Evolutionary conservation across 2,329 filamentous ascomycete genomes (phyloP).

Genomic region (Ophiocordyceps australis): DNA sequence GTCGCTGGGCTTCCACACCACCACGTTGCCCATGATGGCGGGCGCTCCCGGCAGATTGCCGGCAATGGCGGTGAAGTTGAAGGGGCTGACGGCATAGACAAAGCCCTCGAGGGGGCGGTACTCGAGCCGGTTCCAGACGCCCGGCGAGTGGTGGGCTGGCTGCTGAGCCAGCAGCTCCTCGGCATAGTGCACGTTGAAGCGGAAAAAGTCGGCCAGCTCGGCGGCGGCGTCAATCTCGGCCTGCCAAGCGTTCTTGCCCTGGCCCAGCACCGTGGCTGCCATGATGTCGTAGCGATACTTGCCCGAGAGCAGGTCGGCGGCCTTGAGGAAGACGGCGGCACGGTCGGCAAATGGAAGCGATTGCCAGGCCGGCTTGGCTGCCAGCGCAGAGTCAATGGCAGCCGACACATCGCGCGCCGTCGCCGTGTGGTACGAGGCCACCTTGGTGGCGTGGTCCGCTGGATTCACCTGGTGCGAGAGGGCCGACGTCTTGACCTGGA

Average conservation of each 20-base stretch:
- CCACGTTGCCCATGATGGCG: slow-evolving; percentile 82
- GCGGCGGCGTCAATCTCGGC: slow-evolving; percentile 96
- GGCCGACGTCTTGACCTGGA: slow-evolving; percentile 46
- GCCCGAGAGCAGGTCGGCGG: slow-evolving; percentile 71
- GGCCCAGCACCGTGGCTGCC: slow-evolving; percentile 87
- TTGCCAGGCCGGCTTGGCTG: slow-evolving; percentile 78
- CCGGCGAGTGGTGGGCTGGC: slow-evolving; percentile 63
- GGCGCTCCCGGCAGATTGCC: slow-evolving; percentile 73
- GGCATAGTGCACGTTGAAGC: slow-evolving; percentile 88
- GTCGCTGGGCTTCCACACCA: slow-evolving; percentile 93
- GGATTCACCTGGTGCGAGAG: slow-evolving; percentile 65
- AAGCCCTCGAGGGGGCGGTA: slow-evolving; percentile 85
- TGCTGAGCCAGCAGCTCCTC: slow-evolving; percentile 82
- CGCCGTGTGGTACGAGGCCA: slow-evolving; percentile 77
- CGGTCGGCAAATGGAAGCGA: slow-evolving; percentile 74
- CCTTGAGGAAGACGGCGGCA: slow-evolving; percentile 88
- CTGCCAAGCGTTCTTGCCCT: slow-evolving; percentile 98
- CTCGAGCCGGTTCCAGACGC: slow-evolving; percentile 84
- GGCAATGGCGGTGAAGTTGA: slow-evolving; percentile 94
- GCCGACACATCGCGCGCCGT: slow-evolving; percentile 54
- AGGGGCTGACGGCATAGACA: slow-evolving; percentile 84
- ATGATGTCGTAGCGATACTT: slow-evolving; percentile 97
- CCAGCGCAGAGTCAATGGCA: slow-evolving; percentile 71
- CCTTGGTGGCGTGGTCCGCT: slow-evolving; percentile 53
- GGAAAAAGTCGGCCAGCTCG: slow-evolving; percentile 80